Percentiles rank a stretch among this genome's conserved stretches.
Evolutionary conservation across 805 yeast genomes (phyloP).

Genomic region (Kodamaea laetipori): DNA sequence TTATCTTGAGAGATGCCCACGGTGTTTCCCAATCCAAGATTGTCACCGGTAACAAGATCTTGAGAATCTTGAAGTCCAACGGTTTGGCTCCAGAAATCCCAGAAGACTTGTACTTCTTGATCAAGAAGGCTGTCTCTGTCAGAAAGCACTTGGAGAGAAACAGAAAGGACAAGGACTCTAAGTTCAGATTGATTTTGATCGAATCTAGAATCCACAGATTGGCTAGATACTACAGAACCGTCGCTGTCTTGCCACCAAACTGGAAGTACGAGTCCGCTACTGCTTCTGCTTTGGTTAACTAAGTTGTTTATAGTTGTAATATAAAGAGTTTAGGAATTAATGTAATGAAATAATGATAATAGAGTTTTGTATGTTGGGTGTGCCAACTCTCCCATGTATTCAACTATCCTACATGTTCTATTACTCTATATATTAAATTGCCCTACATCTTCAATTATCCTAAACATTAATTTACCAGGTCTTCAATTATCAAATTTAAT

Average conservation of each 20-base stretch:
- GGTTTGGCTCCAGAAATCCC: slow-evolving; percentile 99
- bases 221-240: slow-evolving; percentile 99
- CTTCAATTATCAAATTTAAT: too few relatives aligned
- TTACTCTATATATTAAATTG: too few relatives aligned
- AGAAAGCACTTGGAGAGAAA: slow-evolving; percentile 99
- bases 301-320: slow-evolving; percentile 38
- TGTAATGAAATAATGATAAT: not conserved
- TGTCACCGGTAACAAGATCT: slow-evolving; percentile 98
- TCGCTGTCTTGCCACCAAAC: slow-evolving; percentile 98
- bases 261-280: slow-evolving; percentile 99
- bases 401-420: too few relatives aligned
- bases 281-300: slow-evolving; percentile 99
- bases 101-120: slow-evolving; percentile 98
- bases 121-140: slow-evolving; percentile 99
- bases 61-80: slow-evolving; percentile 98
- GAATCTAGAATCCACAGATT: slow-evolving; percentile 99
- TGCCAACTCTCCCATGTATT: too few relatives aligned
- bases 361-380: too few relatives aligned
- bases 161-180: slow-evolving; percentile 99
- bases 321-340: slow-evolving; percentile 7
- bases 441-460: too few relatives aligned
- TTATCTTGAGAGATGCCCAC: slow-evolving; percentile 98
- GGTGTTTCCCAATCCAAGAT: slow-evolving; percentile 98
- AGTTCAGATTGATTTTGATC: slow-evolving; percentile 99
- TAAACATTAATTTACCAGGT: too few relatives aligned